Evolutionary conservation across 306 rosid species (phyloP), one percentile per base, ranked within the genome.

Genomic region (Arachis hypogaea): DNA sequence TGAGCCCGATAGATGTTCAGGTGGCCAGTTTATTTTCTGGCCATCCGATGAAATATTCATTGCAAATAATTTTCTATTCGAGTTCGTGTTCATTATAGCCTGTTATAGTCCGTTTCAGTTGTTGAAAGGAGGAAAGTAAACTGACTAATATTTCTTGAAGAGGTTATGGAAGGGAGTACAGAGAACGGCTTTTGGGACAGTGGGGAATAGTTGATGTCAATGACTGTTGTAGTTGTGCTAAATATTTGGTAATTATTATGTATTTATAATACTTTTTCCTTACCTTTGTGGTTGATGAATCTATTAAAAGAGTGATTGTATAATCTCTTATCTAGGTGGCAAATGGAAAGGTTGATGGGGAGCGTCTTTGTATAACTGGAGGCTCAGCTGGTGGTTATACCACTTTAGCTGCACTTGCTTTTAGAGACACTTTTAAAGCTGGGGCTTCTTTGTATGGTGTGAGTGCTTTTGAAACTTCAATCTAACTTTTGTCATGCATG

Each of bases 181-280:
- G 98, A 80, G 99, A 95, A 43, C 88, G 99, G 69, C 92, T 95
- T 65, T 83, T 92, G 83, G 78, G 82, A 71, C 76, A n/a, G 29
- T 95, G 99, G 99, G 99, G 99, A 71, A 81, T 95, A 82, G 98
- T 95, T 76, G 99, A 95, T 82, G 98, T 95, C 49, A 67, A 95
- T 81, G 98, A 95, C 82, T 95, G 98, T 80, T 92, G 98, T 76
- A 90, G 96, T 68, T 92, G 97, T 85, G 97, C 96, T 51, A 90
- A 47, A 82, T 88, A 82, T 88, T 82, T 95, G 99, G 99, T 92
- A 85, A 69, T 45, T 76, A 36, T 54, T 68, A 36, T 72, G 36
- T 22, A 36, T 28, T 16, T 41, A 11, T 11, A 11, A 50, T 5
- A 50, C 5, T 50, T 50, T 63, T 73, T 62, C 14, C 59, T 59